phyloP scores from a whole-genome alignment of 331 rosid genomes.

The Rosa hybrid region DNA sequence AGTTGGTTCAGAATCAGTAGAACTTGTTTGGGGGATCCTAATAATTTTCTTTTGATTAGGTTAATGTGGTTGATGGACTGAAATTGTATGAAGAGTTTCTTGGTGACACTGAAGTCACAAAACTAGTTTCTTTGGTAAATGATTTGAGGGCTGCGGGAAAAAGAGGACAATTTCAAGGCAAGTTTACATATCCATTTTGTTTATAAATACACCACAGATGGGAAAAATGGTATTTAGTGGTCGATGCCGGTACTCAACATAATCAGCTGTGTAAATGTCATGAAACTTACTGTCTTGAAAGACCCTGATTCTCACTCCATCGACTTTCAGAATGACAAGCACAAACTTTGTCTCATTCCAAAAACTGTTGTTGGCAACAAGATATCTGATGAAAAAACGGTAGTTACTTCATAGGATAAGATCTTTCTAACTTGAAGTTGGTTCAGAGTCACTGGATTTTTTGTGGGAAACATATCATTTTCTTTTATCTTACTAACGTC shows the following conservation, averaged over 20 bases:
- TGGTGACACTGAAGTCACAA: conserved; percentile 57
- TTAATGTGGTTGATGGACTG: conserved; percentile 83
- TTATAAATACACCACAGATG: background rate
- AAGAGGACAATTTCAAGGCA: conserved; percentile 76
- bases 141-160: conserved; percentile 74
- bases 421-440: conserved; percentile 8
- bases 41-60: conserved; percentile 37
- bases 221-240: background rate
- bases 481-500: background rate
- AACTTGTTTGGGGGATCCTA: background rate
- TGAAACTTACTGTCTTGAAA: background rate
- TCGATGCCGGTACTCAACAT: background rate
- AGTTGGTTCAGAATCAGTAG: conserved; percentile 13
- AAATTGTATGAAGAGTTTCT: conserved; percentile 66
- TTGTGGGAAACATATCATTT: background rate
- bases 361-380: conserved; percentile 57
- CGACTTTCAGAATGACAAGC: conserved; percentile 49
- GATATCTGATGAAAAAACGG: conserved; percentile 70
- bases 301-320: conserved; percentile 35
- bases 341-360: conserved; percentile 36
- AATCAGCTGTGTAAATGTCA: background rate
- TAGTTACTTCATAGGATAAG: conserved; percentile 39
- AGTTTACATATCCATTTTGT: conserved; percentile 16
- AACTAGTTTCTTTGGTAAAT: conserved; percentile 64
- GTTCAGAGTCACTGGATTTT: conserved; percentile 2